phyloP scores from a whole-genome alignment of 2,329 filamentous ascomycete species.

The Trichoderma atrobrunneum region DNA sequence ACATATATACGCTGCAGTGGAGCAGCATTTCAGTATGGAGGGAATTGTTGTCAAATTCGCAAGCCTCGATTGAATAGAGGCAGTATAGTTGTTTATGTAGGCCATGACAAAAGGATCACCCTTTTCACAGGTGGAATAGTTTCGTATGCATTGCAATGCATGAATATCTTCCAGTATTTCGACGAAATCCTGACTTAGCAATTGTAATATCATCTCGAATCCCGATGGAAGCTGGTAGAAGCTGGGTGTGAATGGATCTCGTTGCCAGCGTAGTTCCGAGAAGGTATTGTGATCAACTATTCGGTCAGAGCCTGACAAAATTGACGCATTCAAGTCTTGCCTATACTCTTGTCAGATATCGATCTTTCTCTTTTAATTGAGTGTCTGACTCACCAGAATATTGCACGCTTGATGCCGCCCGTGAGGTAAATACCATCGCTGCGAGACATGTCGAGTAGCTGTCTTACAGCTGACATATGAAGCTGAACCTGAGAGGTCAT shows the following conservation, averaged over 20 bases:
- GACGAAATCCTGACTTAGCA: not conserved
- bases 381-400: not conserved
- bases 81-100: not conserved
- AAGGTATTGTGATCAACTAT: not conserved
- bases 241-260: not conserved
- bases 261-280: not conserved
- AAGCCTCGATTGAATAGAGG: not conserved
- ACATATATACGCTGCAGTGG: not conserved
- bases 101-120: not conserved
- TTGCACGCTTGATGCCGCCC: not conserved
- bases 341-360: not conserved
- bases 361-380: not conserved
- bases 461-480: not conserved
- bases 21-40: not conserved
- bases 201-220: not conserved
- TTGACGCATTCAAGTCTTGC: conserved; percentile 1
- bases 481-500: not conserved
- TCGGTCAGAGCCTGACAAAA: not conserved
- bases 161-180: not conserved
- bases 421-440: not conserved
- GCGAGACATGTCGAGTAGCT: not conserved
- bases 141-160: not conserved
- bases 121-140: not conserved
- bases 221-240: not conserved
- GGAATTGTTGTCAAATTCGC: not conserved